Evolutionary conservation across 1,284 basidiomycete genomes (phyloP), one percentile per base, ranked within the genome.

Genomic region (Earliella scabrosa): DNA sequence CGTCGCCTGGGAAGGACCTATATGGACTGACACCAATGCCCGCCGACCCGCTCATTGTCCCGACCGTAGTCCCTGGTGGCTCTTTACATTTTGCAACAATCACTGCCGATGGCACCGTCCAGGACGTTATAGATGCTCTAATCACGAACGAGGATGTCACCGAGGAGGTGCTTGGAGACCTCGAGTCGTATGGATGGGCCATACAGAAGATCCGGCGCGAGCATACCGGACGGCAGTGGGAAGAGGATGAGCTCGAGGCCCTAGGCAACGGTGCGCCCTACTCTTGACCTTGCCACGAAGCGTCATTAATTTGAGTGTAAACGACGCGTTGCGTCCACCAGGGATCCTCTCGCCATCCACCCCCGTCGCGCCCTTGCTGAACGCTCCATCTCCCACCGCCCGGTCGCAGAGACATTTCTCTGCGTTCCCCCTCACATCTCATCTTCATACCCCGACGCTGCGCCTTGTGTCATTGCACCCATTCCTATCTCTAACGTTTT

Each of bases 401-500:
- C 65, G 73, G 4, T 66, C 72, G 27, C 73, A 80, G 47, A 76
- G 82, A 26, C 82, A 85, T 61, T 90, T 90, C 71, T 90, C 90
- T 11, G 79, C 85, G 11, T 93, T 92, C 66, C 82, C 85, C 3
- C 73, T 90, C 55, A 89, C 89, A 1, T 82, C 83, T 0, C 87
- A 90, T 68, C 75, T 91, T 13, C 87, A 90, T 68, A 77, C 79
- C 2, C 87, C 90, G 13, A 72, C 79, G 10, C 70, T 93, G 32
- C 86, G 90, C 5, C 75, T 94, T 23, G 85, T 94, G 1, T 90
- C 88, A 2, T 77, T 87, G 4, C 83, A 92, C 68, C 81, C 85
- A 2, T 72, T 77, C 14, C 78, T 92, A 23, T 80, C 78, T 5
- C 52, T 88, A 3, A 72, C 76, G 2, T 66, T 90, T 35, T 71